phyloP scores from a whole-genome alignment of 176 grass and related monocot species.

The Eragrostis nindensis region DNA sequence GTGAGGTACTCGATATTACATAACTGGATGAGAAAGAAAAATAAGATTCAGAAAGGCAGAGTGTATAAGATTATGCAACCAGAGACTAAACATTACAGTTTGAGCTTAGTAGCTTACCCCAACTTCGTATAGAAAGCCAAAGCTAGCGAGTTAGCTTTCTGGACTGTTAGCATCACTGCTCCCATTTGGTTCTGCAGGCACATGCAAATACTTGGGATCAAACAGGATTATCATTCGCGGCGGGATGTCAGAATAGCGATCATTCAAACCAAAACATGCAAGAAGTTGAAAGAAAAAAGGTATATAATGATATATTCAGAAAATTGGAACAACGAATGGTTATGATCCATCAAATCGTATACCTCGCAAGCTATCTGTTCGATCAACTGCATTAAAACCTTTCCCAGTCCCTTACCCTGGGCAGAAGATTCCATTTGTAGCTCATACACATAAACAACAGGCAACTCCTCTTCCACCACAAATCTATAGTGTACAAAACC shows the following conservation, averaged over 20 bases:
- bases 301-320: background rate
- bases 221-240: background rate
- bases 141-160: slow-evolving; percentile 69
- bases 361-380: slow-evolving; percentile 88
- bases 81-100: background rate
- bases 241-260: background rate
- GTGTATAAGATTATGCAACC: slow-evolving; percentile 2
- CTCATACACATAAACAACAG: slow-evolving; percentile 93
- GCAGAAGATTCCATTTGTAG: slow-evolving; percentile 70
- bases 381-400: slow-evolving; percentile 82
- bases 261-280: slow-evolving; percentile 24
- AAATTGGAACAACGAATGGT: background rate
- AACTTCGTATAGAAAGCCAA: slow-evolving; percentile 83
- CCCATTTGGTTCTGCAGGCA: slow-evolving; percentile 64
- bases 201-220: too few species aligned
- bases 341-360: too few species aligned
- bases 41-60: background rate
- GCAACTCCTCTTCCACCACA: slow-evolving; percentile 82
- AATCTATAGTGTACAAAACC: slow-evolving; percentile 90
- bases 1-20: slow-evolving; percentile 77
- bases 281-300: background rate
- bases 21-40: slow-evolving; percentile 62
- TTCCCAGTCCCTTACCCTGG: slow-evolving; percentile 78
- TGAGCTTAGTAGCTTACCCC: slow-evolving; percentile 56
- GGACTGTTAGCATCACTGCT: slow-evolving; percentile 90